These are phyloP conservation scores for Rhodamnia argentea DNA, from an alignment of 345 rosid genomes.

Conservation along the genomic window DNA sequence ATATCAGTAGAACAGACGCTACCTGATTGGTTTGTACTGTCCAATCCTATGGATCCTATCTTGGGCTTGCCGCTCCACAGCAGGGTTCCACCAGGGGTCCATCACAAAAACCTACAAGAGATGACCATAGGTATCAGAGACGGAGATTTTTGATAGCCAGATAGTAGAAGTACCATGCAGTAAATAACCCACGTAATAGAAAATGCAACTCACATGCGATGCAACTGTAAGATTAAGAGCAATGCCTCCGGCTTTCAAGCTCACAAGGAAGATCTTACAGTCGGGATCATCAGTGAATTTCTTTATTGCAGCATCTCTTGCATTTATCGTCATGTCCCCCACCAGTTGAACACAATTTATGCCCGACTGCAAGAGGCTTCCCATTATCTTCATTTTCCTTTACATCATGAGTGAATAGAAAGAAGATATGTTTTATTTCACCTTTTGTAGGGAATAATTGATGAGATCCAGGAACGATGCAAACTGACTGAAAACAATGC, in stretches of 20 bases:
- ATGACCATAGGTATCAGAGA: neutral
- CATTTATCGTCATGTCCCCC: constrained; percentile 77
- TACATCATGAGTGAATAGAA: neutral
- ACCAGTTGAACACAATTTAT: constrained; percentile 75
- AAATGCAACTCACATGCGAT: constrained; percentile 60
- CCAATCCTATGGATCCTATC: constrained; percentile 98
- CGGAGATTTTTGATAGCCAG: neutral
- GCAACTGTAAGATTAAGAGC: constrained; percentile 97
- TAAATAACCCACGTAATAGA: neutral
- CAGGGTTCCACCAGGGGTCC: constrained; percentile 99
- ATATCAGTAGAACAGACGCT: neutral
- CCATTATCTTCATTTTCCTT: neutral
- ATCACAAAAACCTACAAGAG: constrained; percentile 79
- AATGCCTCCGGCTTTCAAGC: constrained; percentile 95
- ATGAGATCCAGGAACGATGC: constrained; percentile 92
- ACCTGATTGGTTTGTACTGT: constrained; percentile 97
- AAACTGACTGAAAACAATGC: constrained; percentile 97
- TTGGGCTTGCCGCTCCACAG: constrained; percentile 94
- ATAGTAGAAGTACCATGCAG: neutral
- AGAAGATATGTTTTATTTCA: constrained; percentile 6
- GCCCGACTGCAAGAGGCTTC: constrained; percentile 48
- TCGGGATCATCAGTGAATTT: constrained; percentile 77
- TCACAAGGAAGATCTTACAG: constrained; percentile 84
- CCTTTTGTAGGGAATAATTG: constrained; percentile 76
- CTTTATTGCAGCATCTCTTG: constrained; percentile 81